Percentiles rank a stretch among this genome's conserved stretches.
Evolutionary conservation across 768 basidiomycete species (phyloP).

Genomic region (Clathrus columnatus): DNA sequence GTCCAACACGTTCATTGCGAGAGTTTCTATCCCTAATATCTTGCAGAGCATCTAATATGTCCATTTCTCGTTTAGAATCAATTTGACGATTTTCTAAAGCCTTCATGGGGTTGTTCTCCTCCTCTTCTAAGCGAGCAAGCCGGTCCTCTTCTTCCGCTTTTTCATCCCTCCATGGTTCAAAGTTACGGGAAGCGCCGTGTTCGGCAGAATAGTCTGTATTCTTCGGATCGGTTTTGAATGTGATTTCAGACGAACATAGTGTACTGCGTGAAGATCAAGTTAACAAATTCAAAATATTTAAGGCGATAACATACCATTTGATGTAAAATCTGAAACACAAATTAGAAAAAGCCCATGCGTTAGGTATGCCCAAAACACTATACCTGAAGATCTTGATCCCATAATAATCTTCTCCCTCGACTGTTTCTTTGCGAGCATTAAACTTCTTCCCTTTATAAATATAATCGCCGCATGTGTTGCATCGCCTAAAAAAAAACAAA

Average conservation of each 20-base stretch:
- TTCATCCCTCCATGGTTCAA: slow-evolving; percentile 94
- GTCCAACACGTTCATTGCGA: slow-evolving; percentile 78
- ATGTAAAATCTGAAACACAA: slow-evolving; percentile 55
- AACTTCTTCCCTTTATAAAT: slow-evolving; percentile 99
- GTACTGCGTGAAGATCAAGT: slow-evolving; percentile 42
- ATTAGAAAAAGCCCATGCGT: neutral
- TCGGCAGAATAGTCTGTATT: slow-evolving; percentile 91
- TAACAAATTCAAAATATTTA: slow-evolving; percentile 15
- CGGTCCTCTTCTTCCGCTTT: slow-evolving; percentile 69
- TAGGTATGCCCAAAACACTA: neutral
- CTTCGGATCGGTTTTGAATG: slow-evolving; percentile 99
- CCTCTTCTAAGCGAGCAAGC: slow-evolving; percentile 78
- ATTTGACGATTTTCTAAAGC: slow-evolving; percentile 86
- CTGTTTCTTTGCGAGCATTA: slow-evolving; percentile 97
- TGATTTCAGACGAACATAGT: slow-evolving; percentile 94
- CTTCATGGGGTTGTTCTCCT: slow-evolving; percentile 97
- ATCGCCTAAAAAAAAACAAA: slow-evolving; percentile 47
- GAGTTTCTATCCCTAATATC: slow-evolving; percentile 84
- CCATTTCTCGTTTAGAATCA: slow-evolving; percentile 97
- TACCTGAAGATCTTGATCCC: slow-evolving; percentile 89
- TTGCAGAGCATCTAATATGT: slow-evolving; percentile 90
- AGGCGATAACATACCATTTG: slow-evolving; percentile 56
- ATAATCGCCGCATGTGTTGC: slow-evolving; percentile 96
- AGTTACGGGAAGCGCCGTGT: slow-evolving; percentile 95
- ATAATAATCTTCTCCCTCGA: slow-evolving; percentile 94